phyloP scores from a whole-genome alignment of 257 asterid species.

The Lycium barbarum region DNA sequence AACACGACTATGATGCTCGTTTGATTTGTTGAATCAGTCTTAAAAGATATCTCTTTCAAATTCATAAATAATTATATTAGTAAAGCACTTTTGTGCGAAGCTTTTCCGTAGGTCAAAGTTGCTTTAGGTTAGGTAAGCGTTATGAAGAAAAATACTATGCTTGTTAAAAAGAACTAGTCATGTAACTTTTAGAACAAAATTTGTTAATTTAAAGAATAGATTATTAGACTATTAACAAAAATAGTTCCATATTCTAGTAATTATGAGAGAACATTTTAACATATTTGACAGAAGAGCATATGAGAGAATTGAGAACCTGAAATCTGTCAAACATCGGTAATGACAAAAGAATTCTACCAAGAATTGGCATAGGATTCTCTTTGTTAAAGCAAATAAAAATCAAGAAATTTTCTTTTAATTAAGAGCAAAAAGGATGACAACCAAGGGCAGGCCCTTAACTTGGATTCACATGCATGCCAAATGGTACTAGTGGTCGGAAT shows the following conservation, averaged over 20 bases:
- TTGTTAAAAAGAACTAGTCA: neutral
- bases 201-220: neutral
- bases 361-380: slow-evolving; percentile 14
- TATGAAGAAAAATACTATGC: no score
- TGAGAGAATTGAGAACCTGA: neutral
- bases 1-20: no score
- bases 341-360: neutral
- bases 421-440: neutral
- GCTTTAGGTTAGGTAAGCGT: no score
- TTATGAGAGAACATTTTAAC: neutral
- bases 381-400: neutral
- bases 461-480: slow-evolving; percentile 23
- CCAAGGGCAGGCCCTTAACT: neutral
- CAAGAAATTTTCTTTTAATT: neutral
- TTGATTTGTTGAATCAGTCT: no score
- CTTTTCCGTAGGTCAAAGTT: no score
- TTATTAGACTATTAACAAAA: no score
- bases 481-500: slow-evolving; percentile 10
- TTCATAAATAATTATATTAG: no score
- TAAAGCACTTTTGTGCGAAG: no score
- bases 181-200: neutral
- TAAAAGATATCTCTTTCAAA: no score
- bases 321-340: slow-evolving; percentile 13
- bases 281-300: neutral
- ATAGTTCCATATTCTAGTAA: neutral